Conservation (phyloP, 75 land plant genomes). For the Adiantum capillusveneris region DNA sequence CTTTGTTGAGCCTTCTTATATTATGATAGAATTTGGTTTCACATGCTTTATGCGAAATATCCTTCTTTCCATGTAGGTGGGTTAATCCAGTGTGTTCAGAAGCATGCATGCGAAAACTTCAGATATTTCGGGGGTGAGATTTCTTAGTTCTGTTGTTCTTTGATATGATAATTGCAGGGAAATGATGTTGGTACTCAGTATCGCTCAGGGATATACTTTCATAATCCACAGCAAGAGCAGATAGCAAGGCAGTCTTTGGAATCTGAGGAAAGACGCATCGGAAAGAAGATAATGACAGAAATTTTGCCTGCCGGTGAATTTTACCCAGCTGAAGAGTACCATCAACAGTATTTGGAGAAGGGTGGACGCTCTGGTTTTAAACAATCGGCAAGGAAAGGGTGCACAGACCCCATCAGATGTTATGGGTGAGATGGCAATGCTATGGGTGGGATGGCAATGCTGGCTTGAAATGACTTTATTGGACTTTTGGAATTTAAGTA, state of each 20-base stretch:
- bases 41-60: no score
- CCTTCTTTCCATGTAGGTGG: no score
- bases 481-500: no score
- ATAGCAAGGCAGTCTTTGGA: constrained; percentile 64
- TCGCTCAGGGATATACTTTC: constrained; percentile 81
- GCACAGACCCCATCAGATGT: constrained; percentile 94
- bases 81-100: no score
- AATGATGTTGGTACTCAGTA: constrained; percentile 64
- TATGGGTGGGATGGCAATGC: background rate
- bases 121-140: no score
- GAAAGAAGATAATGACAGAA: constrained; percentile 55
- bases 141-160: no score
- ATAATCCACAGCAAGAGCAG: constrained; percentile 79
- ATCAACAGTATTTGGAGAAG: constrained; percentile 83
- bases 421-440: constrained; percentile 72
- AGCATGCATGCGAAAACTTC: no score
- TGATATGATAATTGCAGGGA: constrained; percentile 43
- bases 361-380: constrained; percentile 73
- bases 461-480: background rate
- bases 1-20: no score
- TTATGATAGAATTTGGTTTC: background rate
- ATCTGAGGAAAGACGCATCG: constrained; percentile 45
- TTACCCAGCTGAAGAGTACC: constrained; percentile 79
- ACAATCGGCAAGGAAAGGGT: constrained; percentile 82
- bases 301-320: constrained; percentile 70